These are phyloP conservation scores for Ustanciosporium gigantosporum DNA, from an alignment of 1,284 basidiomycete species.

Conservation along the genomic window DNA sequence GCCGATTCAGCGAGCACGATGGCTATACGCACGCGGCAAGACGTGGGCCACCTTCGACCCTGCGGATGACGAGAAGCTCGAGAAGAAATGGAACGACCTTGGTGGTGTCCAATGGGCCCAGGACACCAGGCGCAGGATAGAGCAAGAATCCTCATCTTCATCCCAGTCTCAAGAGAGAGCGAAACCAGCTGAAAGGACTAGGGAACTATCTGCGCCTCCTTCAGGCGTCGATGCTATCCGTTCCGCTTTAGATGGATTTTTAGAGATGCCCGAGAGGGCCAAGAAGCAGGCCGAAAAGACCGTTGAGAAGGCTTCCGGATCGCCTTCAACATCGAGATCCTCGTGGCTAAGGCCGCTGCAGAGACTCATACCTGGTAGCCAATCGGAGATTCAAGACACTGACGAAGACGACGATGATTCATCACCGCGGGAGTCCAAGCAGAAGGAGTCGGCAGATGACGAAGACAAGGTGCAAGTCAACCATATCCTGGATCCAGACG, in stretches of 20 bases:
- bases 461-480: conserved; percentile 34
- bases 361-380: not conserved
- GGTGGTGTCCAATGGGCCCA: conserved; percentile 21
- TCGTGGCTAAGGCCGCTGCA: not conserved
- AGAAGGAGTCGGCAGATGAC: not conserved
- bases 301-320: not conserved
- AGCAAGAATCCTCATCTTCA: no score
- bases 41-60: conserved; percentile 52
- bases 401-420: not conserved
- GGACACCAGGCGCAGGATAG: no score
- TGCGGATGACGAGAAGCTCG: conserved; percentile 45
- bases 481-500: conserved; percentile 48
- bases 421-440: not conserved
- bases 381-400: not conserved
- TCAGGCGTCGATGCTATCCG: conserved; percentile 39
- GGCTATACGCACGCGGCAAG: conserved; percentile 54
- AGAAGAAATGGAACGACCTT: conserved; percentile 37
- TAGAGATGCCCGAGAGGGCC: not conserved
- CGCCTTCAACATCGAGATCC: no score
- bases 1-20: conserved; percentile 33
- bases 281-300: not conserved
- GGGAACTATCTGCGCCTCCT: conserved; percentile 11
- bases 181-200: not conserved
- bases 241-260: conserved; percentile 12
- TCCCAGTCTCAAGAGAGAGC: not conserved